phyloP scores from a whole-genome alignment of 2,329 filamentous ascomycete species.

The Bisporella sp. region DNA sequence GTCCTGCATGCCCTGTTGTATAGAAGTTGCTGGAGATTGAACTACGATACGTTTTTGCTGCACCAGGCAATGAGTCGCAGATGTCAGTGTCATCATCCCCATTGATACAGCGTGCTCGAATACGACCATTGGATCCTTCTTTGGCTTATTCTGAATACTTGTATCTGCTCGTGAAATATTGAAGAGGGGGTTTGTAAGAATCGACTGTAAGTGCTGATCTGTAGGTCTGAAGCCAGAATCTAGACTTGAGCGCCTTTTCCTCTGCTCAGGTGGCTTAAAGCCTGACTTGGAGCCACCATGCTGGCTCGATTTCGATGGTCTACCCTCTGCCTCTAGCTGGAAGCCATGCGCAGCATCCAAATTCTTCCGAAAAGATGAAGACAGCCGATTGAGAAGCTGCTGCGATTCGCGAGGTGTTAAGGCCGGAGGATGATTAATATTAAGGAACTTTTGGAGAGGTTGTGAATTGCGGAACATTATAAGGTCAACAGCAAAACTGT shows the following conservation, averaged over 20 bases:
- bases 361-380: slow-evolving; percentile 55
- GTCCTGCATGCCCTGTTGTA: slow-evolving; percentile 19
- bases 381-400: slow-evolving; percentile 52
- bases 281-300: neutral
- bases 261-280: slow-evolving; percentile 18
- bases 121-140: slow-evolving; percentile 21
- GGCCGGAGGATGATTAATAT: slow-evolving; percentile 43
- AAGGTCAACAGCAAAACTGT: neutral
- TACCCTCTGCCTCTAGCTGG: slow-evolving; percentile 29
- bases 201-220: slow-evolving; percentile 39
- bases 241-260: slow-evolving; percentile 6
- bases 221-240: slow-evolving; percentile 25
- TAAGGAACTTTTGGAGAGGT: slow-evolving; percentile 32
- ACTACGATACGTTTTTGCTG: slow-evolving; percentile 16
- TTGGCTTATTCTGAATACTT: neutral
- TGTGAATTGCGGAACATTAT: slow-evolving; percentile 44
- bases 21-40: slow-evolving; percentile 8
- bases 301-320: neutral
- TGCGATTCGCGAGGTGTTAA: slow-evolving; percentile 50
- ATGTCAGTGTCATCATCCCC: slow-evolving; percentile 24
- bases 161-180: neutral
- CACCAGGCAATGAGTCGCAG: slow-evolving; percentile 18
- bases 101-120: slow-evolving; percentile 24
- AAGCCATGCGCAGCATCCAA: slow-evolving; percentile 47
- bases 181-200: slow-evolving; percentile 44